Evolutionary conservation across 352 stramenopile species (phyloP), one percentile per base, ranked within the genome.

Genomic region (Pythium vanterpoolii): DNA sequence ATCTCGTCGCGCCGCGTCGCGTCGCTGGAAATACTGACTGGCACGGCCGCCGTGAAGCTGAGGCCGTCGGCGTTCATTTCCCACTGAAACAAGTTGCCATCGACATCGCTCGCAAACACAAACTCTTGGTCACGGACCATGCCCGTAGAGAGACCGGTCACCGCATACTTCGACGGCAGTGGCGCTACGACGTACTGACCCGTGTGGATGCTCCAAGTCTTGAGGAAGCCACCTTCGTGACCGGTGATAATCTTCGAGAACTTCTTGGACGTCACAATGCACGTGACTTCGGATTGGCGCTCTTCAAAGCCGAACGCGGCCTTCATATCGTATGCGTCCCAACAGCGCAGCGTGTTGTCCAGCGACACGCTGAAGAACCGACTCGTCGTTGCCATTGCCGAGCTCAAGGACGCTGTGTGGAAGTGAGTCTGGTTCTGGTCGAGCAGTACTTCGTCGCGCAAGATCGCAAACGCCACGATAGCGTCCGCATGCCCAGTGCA

Each of bases 311-410:
- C 66, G 46, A 78, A 89, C 5, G 77, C 66, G 3, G 68, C 56
- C 31, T 84, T 81, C 66, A 87, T 80, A 27, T 88, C 77, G 56
- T 86, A 86, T 38, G 75, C 71, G 34, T 89, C 80, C 83, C 83
- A 93, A 56, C 83, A 93, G 1, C 83, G 74, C 19, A 93, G 71
- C n/a, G 78, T 79, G 19, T 78, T 83, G 46, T 93, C 83, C 19
- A 88, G 53, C 19, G 80, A 89, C 30, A 76, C 75, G 51, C 77
- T 89, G 46, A 90, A 79, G 54, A 90, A 86, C 7, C 72, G 73
- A 24, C 51, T 72, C 1, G 62, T 71, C 5, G 58, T 62, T 18
- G 71, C 58, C 13, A 56, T 49, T 4, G 57, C n/a, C 2, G 26
- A 16, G 31, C 34, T 53, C 14, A 39, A 7, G 5, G 4, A 14